Conservation (phyloP, 495 filamentous ascomycete genomes). For the Pyronema omphalodes region DNA sequence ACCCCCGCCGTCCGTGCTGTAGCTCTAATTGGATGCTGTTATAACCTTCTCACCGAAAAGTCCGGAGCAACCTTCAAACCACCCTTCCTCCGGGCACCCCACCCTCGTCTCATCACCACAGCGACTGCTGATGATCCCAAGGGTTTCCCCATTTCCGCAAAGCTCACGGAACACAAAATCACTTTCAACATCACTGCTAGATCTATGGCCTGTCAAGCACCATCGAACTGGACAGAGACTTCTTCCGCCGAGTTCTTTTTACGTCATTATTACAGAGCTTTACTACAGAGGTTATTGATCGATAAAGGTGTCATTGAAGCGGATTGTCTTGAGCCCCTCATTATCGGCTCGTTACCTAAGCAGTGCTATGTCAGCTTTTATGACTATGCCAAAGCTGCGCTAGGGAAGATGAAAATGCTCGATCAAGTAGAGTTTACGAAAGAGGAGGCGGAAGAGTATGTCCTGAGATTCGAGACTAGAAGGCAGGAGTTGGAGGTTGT, state of each 20-base stretch:
- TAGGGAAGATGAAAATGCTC: slow-evolving; percentile 48
- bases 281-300: slow-evolving; percentile 76
- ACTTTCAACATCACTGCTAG: slow-evolving; percentile 80
- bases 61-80: slow-evolving; percentile 72
- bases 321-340: slow-evolving; percentile 41
- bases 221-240: slow-evolving; percentile 65
- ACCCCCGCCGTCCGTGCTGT: slow-evolving; percentile 74
- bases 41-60: slow-evolving; percentile 85
- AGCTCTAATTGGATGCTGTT: slow-evolving; percentile 92
- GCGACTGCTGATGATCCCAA: slow-evolving; percentile 57
- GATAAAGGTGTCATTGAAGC: slow-evolving; percentile 39
- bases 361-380: slow-evolving; percentile 57
- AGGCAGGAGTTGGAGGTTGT: slow-evolving; percentile 69
- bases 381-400: slow-evolving; percentile 62
- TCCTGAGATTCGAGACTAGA: slow-evolving; percentile 43
- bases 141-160: slow-evolving; percentile 57
- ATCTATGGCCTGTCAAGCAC: slow-evolving; percentile 93
- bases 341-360: slow-evolving; percentile 72
- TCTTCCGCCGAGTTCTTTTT: slow-evolving; percentile 82
- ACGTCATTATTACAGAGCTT: slow-evolving; percentile 78
- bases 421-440: slow-evolving; percentile 37
- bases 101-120: slow-evolving; percentile 38
- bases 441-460: slow-evolving; percentile 43
- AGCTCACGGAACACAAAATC: slow-evolving; percentile 2
- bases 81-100: slow-evolving; percentile 26